phyloP scores from a whole-genome alignment of 495 filamentous ascomycete species.

The Astrothelium subdiscretum region DNA sequence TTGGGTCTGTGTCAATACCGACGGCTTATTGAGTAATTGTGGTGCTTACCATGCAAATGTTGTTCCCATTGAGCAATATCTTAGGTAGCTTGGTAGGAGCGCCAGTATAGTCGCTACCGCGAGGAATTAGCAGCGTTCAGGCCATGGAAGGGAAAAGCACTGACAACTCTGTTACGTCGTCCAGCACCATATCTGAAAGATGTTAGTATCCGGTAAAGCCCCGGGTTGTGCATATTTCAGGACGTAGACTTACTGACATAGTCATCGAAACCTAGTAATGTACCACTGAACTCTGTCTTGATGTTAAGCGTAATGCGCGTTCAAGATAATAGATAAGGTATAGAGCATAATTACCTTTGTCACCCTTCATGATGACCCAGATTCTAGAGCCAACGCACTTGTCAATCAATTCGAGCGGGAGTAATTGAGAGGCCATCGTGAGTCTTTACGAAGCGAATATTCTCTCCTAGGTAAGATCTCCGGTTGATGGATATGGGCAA shows the following conservation, averaged over 20 bases:
- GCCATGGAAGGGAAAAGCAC: conserved; percentile 19
- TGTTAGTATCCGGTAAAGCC: neutral
- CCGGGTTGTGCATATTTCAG: neutral
- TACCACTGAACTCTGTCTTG: conserved; percentile 77
- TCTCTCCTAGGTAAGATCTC: neutral
- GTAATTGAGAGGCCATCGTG: conserved; percentile 18
- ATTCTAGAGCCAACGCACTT: conserved; percentile 96
- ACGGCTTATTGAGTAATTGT: neutral
- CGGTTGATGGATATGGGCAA: too few species aligned
- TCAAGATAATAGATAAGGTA: too few species aligned
- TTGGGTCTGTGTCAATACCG: neutral
- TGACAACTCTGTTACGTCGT: conserved; percentile 96
- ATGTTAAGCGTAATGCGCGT: too few species aligned
- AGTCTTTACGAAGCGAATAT: neutral
- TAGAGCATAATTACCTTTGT: conserved; percentile 55
- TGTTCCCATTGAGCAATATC: conserved; percentile 95
- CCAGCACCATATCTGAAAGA: conserved; percentile 81
- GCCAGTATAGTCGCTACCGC: conserved; percentile 71
- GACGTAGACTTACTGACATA: conserved; percentile 79
- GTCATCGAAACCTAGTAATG: conserved; percentile 90
- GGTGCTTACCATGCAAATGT: conserved; percentile 83
- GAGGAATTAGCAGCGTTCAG: conserved; percentile 1
- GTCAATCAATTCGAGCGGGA: conserved; percentile 76
- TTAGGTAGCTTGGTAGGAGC: conserved; percentile 78
- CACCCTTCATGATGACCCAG: conserved; percentile 99